Conservation (phyloP, 2,329 filamentous ascomycete genomes). For the Onygenales sp. region DNA sequence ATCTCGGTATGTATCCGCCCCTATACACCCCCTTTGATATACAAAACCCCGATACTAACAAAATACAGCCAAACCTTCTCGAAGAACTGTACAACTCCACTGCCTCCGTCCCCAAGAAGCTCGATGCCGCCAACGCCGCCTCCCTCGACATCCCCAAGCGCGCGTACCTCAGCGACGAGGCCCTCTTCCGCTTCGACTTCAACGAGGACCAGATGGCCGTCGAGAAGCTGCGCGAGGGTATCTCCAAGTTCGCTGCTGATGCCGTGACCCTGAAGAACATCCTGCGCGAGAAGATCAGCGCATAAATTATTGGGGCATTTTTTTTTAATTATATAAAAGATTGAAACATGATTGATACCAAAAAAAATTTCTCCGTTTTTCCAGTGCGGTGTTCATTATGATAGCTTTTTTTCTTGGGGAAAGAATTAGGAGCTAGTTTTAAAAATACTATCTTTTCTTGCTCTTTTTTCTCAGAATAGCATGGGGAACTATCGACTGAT, state of each 20-base stretch:
- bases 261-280: constrained; percentile 89
- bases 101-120: constrained; percentile 81
- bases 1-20: constrained; percentile 62
- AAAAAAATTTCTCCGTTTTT: not conserved
- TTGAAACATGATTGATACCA: not conserved
- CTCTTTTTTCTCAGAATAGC: too few species aligned
- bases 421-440: not conserved
- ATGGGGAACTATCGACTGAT: too few species aligned
- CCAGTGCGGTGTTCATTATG: not conserved
- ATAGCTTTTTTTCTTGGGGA: not conserved
- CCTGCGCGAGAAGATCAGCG: constrained; percentile 69
- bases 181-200: constrained; percentile 94
- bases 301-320: not conserved
- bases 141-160: constrained; percentile 75
- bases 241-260: constrained; percentile 98
- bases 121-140: constrained; percentile 58
- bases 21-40: not conserved
- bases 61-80: constrained; percentile 68
- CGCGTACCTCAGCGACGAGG: constrained; percentile 81
- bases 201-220: constrained; percentile 99
- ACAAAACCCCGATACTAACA: not conserved
- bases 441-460: too few species aligned
- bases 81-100: constrained; percentile 86
- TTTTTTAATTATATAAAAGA: not conserved
- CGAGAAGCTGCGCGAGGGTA: constrained; percentile 98